Percentiles rank a stretch among this genome's conserved stretches.
phyloP scores from a whole-genome alignment of 2,329 filamentous ascomycete genomes.

The Xylariaceae sp. region DNA sequence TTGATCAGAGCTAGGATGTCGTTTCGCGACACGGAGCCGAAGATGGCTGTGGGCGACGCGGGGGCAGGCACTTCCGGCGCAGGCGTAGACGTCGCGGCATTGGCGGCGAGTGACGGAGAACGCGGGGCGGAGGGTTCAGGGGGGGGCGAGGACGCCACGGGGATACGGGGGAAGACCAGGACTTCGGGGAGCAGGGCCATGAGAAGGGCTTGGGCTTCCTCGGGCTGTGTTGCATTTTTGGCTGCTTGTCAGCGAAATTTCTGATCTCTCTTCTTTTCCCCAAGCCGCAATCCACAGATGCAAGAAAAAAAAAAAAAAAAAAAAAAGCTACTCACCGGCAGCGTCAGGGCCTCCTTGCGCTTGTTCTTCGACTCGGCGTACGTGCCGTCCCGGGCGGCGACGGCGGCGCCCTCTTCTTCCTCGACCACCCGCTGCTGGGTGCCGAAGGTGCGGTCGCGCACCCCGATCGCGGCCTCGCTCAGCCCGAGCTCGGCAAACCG shows the following conservation, averaged over 20 bases:
- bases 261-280: slow-evolving; percentile 9
- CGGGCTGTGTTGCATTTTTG: slow-evolving; percentile 40
- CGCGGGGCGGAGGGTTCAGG: slow-evolving; percentile 29
- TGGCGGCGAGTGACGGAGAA: slow-evolving; percentile 37
- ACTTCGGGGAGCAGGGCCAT: slow-evolving; percentile 43
- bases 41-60: slow-evolving; percentile 41
- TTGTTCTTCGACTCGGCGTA: slow-evolving; percentile 22
- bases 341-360: slow-evolving; percentile 35
- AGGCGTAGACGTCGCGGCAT: slow-evolving; percentile 31
- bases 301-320: background rate
- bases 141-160: slow-evolving; percentile 17
- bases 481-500: slow-evolving; percentile 42
- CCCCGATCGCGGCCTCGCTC: slow-evolving; percentile 40
- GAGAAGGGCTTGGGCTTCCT: slow-evolving; percentile 45
- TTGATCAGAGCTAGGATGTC: slow-evolving; percentile 46
- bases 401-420: slow-evolving; percentile 17
- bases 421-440: slow-evolving; percentile 27
- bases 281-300: background rate
- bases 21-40: slow-evolving; percentile 49
- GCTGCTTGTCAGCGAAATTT: slow-evolving; percentile 14
- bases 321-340: slow-evolving; percentile 32
- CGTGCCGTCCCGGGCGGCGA: no score
- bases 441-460: slow-evolving; percentile 44
- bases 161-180: slow-evolving; percentile 47
- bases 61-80: slow-evolving; percentile 22